phyloP scores from a whole-genome alignment of 2,329 filamentous ascomycete genomes.

The Arthrocladium fulminans region DNA sequence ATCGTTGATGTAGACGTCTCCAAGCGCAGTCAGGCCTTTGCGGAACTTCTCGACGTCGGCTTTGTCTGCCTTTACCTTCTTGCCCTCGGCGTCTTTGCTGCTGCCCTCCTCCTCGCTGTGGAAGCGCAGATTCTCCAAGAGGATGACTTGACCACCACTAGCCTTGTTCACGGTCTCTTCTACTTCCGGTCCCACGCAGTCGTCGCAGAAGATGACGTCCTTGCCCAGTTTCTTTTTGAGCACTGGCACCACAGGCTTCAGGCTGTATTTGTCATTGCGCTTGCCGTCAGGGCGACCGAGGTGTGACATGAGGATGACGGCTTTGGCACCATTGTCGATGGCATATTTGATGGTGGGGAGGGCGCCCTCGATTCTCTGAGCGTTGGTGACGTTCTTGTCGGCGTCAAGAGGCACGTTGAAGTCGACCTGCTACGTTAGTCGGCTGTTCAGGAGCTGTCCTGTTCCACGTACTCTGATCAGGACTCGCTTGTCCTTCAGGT shows the following conservation, averaged over 20 bases:
- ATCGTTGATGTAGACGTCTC: constrained; percentile 96
- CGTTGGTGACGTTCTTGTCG: constrained; percentile 93
- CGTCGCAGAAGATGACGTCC: constrained; percentile 77
- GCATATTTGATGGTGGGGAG: constrained; percentile 93
- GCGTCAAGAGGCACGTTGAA: constrained; percentile 98
- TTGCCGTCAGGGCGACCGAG: constrained; percentile 91
- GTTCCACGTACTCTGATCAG: constrained; percentile 72
- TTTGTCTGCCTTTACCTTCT: constrained; percentile 97
- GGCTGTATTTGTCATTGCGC: constrained; percentile 83
- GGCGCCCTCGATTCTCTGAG: constrained; percentile 94
- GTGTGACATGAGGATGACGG: constrained; percentile 96
- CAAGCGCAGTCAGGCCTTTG: constrained; percentile 86
- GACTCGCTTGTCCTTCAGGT: constrained; percentile 97
- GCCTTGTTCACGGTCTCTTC: constrained; percentile 84
- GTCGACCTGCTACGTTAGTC: constrained; percentile 61
- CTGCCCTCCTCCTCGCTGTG: constrained; percentile 97
- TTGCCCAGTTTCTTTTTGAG: constrained; percentile 82
- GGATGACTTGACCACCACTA: constrained; percentile 69
- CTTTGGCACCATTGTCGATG: constrained; percentile 79
- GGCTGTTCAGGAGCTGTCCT: neutral
- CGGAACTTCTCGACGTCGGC: constrained; percentile 85
- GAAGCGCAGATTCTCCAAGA: constrained; percentile 97
- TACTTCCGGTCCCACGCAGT: constrained; percentile 81
- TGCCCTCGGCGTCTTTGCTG: constrained; percentile 84
- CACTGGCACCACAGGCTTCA: constrained; percentile 83